Evolutionary conservation across 345 rosid species (phyloP).

Genomic region (Murraya paniculata): DNA sequence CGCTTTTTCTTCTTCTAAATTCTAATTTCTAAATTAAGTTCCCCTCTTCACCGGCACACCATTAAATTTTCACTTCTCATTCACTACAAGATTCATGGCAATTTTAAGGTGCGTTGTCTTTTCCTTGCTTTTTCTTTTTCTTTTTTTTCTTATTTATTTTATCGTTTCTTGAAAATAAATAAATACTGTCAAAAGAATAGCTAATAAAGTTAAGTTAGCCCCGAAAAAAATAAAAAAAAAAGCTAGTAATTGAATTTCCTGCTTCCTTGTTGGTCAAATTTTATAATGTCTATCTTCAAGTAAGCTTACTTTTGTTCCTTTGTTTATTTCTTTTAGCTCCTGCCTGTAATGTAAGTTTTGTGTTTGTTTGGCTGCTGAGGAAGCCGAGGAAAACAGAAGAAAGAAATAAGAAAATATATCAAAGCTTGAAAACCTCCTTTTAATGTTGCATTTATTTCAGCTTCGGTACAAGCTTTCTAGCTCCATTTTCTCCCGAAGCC

Average conservation of each 20-base stretch:
- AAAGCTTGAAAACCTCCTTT: background rate
- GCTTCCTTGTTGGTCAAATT: background rate
- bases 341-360: background rate
- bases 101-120: conserved; percentile 13
- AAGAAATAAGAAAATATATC: background rate
- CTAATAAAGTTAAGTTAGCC: background rate
- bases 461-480: background rate
- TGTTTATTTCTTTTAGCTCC: background rate
- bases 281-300: conserved; percentile 5
- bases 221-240: background rate
- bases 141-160: background rate
- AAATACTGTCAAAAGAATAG: background rate
- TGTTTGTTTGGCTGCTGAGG: conserved; percentile 9
- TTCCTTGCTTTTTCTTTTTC: background rate
- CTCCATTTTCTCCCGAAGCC: background rate
- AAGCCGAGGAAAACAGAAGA: background rate
- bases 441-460: background rate
- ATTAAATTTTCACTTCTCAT: background rate
- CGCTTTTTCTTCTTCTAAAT: background rate
- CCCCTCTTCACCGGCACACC: conserved; percentile 7
- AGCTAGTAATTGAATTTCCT: conserved; percentile 1
- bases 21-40: background rate
- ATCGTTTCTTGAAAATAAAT: background rate
- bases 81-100: conserved; percentile 12
- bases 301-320: background rate